Conservation (phyloP, 805 yeast genomes). For the Yamadazyma tumulicola region DNA sequence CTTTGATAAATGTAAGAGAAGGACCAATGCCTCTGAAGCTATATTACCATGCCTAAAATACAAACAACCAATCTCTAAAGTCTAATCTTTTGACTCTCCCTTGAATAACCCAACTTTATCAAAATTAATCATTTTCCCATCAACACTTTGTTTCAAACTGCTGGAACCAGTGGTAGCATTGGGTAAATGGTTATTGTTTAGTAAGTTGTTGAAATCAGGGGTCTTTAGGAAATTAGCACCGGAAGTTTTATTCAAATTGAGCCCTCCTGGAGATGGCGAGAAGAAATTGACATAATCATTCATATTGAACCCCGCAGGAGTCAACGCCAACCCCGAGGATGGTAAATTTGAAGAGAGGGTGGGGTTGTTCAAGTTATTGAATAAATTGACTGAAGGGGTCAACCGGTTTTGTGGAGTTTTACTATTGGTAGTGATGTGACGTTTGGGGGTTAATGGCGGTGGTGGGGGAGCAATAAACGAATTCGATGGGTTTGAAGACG, state of each 20-base stretch:
- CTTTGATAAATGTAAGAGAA: not conserved
- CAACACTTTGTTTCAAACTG: constrained; percentile 22
- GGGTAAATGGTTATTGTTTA: constrained; percentile 13
- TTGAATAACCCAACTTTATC: constrained; percentile 31
- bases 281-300: constrained; percentile 77
- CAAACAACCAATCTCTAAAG: too few species aligned
- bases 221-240: constrained; percentile 30
- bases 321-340: constrained; percentile 40
- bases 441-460: constrained; percentile 43
- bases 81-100: constrained; percentile 9
- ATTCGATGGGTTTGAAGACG: constrained; percentile 14
- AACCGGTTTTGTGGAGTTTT: constrained; percentile 41
- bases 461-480: constrained; percentile 39
- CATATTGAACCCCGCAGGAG: constrained; percentile 75
- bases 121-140: constrained; percentile 43
- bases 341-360: constrained; percentile 27
- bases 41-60: too few species aligned
- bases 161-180: constrained; percentile 2
- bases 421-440: constrained; percentile 21
- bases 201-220: constrained; percentile 37
- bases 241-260: constrained; percentile 13
- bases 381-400: constrained; percentile 37
- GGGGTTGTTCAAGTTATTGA: constrained; percentile 18
- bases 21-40: not conserved
- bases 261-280: constrained; percentile 61